Evolutionary conservation across 129 eudicot genomes (phyloP).

Genomic region (Cynara cardunculus): DNA sequence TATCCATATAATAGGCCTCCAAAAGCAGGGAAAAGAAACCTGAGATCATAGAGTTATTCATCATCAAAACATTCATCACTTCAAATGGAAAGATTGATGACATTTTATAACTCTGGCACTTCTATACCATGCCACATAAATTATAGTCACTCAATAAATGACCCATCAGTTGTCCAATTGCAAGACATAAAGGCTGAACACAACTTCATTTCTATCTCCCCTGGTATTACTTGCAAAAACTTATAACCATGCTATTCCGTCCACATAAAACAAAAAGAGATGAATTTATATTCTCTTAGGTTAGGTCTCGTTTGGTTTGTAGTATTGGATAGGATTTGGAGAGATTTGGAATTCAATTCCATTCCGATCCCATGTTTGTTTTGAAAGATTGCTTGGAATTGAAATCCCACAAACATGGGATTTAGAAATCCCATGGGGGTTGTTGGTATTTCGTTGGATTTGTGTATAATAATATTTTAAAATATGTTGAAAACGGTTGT

Average conservation of each 20-base stretch:
- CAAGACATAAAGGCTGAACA: constrained; percentile 11
- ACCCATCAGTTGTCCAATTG: constrained; percentile 8
- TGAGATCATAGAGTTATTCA: constrained; percentile 33
- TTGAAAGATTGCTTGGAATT: no score
- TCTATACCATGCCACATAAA: background rate
- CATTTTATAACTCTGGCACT: background rate
- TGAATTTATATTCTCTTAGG: background rate
- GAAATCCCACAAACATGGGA: no score
- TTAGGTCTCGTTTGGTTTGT: background rate
- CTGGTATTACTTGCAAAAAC: constrained; percentile 1
- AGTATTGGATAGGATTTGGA: no score
- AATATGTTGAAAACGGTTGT: no score
- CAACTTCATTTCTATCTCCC: constrained; percentile 7
- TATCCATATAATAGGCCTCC: constrained; percentile 97
- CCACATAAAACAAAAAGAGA: background rate
- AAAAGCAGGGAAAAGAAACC: constrained; percentile 93
- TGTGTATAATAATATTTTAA: no score
- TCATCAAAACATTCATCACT: background rate
- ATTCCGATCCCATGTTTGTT: no score
- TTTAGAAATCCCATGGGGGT: no score
- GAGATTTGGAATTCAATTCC: no score
- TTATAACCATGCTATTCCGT: background rate
- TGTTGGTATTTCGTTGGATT: no score
- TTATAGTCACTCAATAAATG: background rate
- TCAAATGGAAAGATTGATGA: background rate